A percentile compares a stretch with the other conserved stretches of the same genome.
phyloP scores from a whole-genome alignment of 2,329 filamentous ascomycete genomes.

The Penicillium occitanis region DNA sequence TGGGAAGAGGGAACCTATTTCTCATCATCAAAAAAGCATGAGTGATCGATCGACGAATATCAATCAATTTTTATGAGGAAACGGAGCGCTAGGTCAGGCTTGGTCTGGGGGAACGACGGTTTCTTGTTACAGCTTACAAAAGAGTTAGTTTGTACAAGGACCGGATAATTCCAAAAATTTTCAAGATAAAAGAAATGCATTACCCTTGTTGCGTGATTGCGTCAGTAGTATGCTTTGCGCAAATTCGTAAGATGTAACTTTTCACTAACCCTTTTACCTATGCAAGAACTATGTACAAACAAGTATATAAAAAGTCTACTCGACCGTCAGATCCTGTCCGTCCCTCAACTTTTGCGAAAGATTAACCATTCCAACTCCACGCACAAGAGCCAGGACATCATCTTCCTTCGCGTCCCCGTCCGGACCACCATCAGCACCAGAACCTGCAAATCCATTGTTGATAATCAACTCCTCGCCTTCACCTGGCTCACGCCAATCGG shows the following conservation, averaged over 20 bases:
- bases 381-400: conserved; percentile 33
- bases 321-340: conserved; percentile 10
- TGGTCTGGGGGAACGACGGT: conserved; percentile 3
- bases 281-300: not conserved
- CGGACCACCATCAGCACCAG: conserved; percentile 22
- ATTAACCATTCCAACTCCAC: conserved; percentile 38
- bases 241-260: not conserved
- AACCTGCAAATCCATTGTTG: conserved; percentile 36
- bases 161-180: not conserved
- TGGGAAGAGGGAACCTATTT: conserved; percentile 10
- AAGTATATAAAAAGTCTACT: not conserved
- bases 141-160: not conserved
- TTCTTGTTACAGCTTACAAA: not conserved
- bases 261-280: not conserved
- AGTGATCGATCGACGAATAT: conserved; percentile 18
- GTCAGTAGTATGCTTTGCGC: not conserved
- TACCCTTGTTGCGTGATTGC: not conserved
- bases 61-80: conserved; percentile 14
- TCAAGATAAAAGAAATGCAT: conserved; percentile 5
- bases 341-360: conserved; percentile 25
- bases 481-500: conserved; percentile 42
- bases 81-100: conserved; percentile 10
- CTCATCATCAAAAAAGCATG: conserved; percentile 15
- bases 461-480: conserved; percentile 42
- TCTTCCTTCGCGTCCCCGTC: conserved; percentile 23